Percentiles rank a stretch among this genome's conserved stretches.
phyloP scores from a whole-genome alignment of 352 stramenopile species.

The Saprolegnia diclina region DNA sequence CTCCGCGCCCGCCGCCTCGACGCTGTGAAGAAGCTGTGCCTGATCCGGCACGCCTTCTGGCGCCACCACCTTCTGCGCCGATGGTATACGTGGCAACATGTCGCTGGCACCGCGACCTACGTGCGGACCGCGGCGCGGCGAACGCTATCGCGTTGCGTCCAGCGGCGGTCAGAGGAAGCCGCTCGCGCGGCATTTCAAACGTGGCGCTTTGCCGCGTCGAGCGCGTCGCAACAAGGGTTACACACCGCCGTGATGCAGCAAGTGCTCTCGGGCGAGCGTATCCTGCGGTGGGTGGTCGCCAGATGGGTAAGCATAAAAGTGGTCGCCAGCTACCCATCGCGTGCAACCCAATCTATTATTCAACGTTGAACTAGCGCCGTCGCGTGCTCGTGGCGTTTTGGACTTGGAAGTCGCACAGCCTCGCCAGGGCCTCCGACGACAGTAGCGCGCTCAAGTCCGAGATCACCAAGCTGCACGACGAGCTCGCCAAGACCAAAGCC shows the following conservation, averaged over 20 bases:
- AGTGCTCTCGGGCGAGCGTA: slow-evolving; percentile 14
- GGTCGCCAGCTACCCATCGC: slow-evolving; percentile 9
- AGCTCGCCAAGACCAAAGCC: slow-evolving; percentile 59
- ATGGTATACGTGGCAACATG: slow-evolving; percentile 42
- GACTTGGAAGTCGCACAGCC: slow-evolving; percentile 30
- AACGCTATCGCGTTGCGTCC: slow-evolving; percentile 29
- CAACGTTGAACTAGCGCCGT: slow-evolving; percentile 12
- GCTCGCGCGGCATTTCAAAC: slow-evolving; percentile 35
- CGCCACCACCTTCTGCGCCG: slow-evolving; percentile 34
- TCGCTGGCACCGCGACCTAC: slow-evolving; percentile 25
- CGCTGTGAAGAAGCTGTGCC: slow-evolving; percentile 50
- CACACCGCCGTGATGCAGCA: slow-evolving; percentile 32
- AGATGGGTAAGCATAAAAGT: slow-evolving; percentile 18
- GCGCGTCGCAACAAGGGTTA: slow-evolving; percentile 45
- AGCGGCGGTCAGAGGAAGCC: slow-evolving; percentile 44
- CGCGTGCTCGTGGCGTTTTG: slow-evolving; percentile 37
- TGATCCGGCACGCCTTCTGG: slow-evolving; percentile 46
- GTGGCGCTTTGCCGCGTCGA: slow-evolving; percentile 30
- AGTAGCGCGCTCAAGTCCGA: slow-evolving; percentile 40
- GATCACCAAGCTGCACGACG: slow-evolving; percentile 63
- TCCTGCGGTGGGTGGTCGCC: slow-evolving; percentile 1
- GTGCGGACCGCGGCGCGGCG: neutral
- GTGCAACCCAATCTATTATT: neutral
- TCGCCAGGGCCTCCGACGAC: neutral
- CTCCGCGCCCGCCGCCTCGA: slow-evolving; percentile 57